Evolutionary conservation across 1,284 basidiomycete genomes (phyloP).

Genomic region (Ceratobasidium papillatum): DNA sequence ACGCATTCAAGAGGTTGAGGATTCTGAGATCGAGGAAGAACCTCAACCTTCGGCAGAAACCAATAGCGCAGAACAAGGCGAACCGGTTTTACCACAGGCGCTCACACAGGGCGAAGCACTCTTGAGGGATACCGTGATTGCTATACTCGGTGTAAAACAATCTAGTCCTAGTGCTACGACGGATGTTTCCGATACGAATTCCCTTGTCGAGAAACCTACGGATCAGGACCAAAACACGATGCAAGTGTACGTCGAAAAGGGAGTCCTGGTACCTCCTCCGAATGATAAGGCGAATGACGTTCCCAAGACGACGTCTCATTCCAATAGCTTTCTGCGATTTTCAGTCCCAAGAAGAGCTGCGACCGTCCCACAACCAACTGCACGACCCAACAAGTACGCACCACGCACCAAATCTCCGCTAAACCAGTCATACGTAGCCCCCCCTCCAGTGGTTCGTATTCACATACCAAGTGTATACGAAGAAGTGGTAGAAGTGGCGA

Average conservation of each 20-base stretch:
- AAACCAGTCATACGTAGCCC: background rate
- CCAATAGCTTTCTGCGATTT: background rate
- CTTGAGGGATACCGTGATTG: background rate
- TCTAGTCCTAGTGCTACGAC: background rate
- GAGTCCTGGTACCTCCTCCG: background rate
- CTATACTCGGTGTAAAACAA: background rate
- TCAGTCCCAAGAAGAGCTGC: background rate
- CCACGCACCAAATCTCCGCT: conserved; percentile 12
- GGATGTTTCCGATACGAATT: too few relatives aligned
- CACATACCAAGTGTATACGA: background rate
- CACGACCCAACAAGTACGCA: background rate
- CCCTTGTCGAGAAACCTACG: background rate
- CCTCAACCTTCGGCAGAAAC: background rate
- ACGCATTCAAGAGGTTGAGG: background rate
- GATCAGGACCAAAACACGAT: conserved; percentile 2
- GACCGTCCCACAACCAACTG: background rate
- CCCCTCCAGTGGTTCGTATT: background rate
- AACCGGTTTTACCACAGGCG: background rate
- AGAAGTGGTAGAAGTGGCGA: background rate
- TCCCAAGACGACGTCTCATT: background rate
- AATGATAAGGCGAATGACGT: background rate
- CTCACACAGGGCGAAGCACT: background rate
- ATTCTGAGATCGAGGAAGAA: background rate
- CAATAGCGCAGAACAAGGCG: background rate
- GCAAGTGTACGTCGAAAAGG: conserved; percentile 17